A percentile compares a stretch with the other conserved stretches of the same genome.
Conservation (phyloP, 805 yeast genomes). For the Wickerhamiella hasegawae region DNA sequence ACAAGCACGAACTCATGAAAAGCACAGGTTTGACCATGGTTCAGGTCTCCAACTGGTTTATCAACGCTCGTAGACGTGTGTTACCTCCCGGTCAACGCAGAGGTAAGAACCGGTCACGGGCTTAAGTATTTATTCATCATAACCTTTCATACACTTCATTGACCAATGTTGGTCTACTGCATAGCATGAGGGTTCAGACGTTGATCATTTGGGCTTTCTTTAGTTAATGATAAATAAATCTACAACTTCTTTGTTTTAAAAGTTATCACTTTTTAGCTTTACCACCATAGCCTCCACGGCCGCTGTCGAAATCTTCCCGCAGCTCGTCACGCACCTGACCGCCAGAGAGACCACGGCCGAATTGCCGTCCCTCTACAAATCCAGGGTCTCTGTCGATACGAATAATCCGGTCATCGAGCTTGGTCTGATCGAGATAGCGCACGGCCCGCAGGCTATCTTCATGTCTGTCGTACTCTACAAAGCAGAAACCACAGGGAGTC, state of each 20-base stretch:
- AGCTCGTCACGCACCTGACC: constrained; percentile 76
- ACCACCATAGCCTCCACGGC: constrained; percentile 29
- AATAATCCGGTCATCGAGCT: constrained; percentile 65
- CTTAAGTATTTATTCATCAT: not conserved
- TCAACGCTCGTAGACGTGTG: constrained; percentile 69
- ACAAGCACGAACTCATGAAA: constrained; percentile 50
- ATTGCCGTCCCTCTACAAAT: constrained; percentile 87
- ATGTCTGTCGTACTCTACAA: constrained; percentile 57
- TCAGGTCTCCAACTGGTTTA: constrained; percentile 77
- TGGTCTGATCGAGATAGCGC: constrained; percentile 66
- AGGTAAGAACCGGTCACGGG: constrained; percentile 6
- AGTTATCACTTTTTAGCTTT: not conserved
- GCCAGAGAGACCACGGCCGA: constrained; percentile 83
- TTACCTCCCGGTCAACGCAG: constrained; percentile 24
- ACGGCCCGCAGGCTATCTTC: constrained; percentile 68
- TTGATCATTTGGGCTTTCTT: too few relatives aligned
- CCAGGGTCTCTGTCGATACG: constrained; percentile 93
- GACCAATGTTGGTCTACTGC: too few relatives aligned
- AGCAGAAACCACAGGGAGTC: constrained; percentile 96
- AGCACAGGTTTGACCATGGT: constrained; percentile 67
- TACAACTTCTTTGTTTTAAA: not conserved
- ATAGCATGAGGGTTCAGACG: too few relatives aligned
- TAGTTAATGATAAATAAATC: too few relatives aligned
- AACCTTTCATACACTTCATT: too few relatives aligned
- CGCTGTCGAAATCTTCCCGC: constrained; percentile 28